Evolutionary conservation across 192 early-diverging fungal species (phyloP).

Genomic region (Coemansia sp.): DNA sequence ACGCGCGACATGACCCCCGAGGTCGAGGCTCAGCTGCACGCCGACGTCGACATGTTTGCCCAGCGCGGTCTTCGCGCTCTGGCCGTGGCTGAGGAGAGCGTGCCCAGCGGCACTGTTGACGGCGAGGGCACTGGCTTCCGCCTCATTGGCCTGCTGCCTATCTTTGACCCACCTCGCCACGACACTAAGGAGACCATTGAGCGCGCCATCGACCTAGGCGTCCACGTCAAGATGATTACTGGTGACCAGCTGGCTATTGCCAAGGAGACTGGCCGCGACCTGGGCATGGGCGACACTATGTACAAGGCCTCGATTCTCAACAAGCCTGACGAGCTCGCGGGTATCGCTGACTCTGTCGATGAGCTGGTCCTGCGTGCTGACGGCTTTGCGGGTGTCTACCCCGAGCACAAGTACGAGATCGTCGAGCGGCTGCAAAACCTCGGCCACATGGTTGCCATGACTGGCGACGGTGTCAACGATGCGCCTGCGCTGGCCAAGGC

Average conservation of each 20-base stretch:
- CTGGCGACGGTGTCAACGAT: constrained; percentile 78
- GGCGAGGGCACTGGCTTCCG: constrained; percentile 69
- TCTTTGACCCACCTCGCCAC: constrained; percentile 78
- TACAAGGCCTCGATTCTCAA: constrained; percentile 68
- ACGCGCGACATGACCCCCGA: constrained; percentile 71
- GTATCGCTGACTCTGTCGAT: constrained; percentile 62
- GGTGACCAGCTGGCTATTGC: constrained; percentile 90
- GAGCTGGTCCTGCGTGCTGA: constrained; percentile 67
- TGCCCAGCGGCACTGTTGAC: constrained; percentile 63
- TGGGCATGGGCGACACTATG: constrained; percentile 77
- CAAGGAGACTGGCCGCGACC: constrained; percentile 76
- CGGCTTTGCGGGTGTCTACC: constrained; percentile 71
- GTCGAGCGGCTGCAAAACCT: constrained; percentile 67
- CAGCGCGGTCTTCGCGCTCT: constrained; percentile 73
- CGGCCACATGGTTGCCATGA: constrained; percentile 77
- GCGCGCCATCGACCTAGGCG: constrained; percentile 73
- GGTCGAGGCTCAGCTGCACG: constrained; percentile 63
- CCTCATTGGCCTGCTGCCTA: constrained; percentile 73
- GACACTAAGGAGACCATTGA: constrained; percentile 83
- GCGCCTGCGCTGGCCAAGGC: constrained; percentile 73
- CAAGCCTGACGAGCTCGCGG: constrained; percentile 65
- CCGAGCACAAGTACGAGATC: constrained; percentile 76
- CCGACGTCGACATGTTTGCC: constrained; percentile 73
- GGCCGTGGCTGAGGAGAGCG: constrained; percentile 73
- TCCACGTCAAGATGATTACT: constrained; percentile 94